Conservation (phyloP, 306 rosid species). For the Cucumis sativus region Cucumber_9930_V3 NC_026655.2:1972001-1972500, state of each 20-base stretch:
- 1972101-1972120: background rate
- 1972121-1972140: background rate
- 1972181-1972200: background rate
- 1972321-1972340: constrained; percentile 70
- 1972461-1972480: background rate
- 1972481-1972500: background rate
- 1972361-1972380: constrained; percentile 71
- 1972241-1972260: background rate
- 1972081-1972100: background rate
- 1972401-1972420: constrained; percentile 68
- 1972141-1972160: background rate
- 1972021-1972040: background rate
- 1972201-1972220: background rate
- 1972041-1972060: background rate
- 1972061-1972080: background rate
- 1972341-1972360: constrained; percentile 69
- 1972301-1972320: constrained; percentile 81
- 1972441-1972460: background rate
- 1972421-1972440: background rate
- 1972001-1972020: background rate
- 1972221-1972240: background rate
- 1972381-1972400: constrained; percentile 83
- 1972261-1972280: constrained; percentile 32
- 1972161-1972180: background rate
- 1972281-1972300: constrained; percentile 97